Base-by-base conservation (phyloP, 1,139 yeast species). In the Nakaseomyces nivariensis region DNA sequence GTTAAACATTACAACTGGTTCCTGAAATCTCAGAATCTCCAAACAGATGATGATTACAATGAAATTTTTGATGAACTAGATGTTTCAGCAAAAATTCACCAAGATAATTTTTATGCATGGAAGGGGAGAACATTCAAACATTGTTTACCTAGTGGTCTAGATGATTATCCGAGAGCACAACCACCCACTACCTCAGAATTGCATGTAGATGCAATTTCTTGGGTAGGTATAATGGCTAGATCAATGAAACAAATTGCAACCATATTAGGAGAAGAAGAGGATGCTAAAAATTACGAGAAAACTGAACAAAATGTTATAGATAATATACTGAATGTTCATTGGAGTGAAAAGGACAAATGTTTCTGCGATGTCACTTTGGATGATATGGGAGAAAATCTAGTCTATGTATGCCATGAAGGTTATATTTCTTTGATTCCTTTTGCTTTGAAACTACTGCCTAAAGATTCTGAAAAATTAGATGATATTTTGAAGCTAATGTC, bases 221-320 rank as follows among this genome's bases (percentile, higher is more conserved):
- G 99, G 99, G 79, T 92, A 52, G 97, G 96, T 8, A 82, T 86
- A 22, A 88, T 92, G 95, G 79, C 96, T 0, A 74, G 82, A 55
- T 79, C 96, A 0, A 81, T 94, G 81, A 79, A 78, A 56, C 74
- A 78, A 50, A 79, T 92, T 55, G 94, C 97, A 0, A 72, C 70
- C 43, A 68, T 82, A n/a, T 69, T 89, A 40, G 83, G 75, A 0
- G 71, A 76, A 48, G 61, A 67, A 0, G 81, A 78, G 2, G 97
- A 89, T 60, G 76, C 75, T 8, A 62, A 62, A 26, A 65, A 67
- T 48, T 90, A 79, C 61, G 61, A 70, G 11, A 58, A 66, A 27
- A 78, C 82, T 44, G 88, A 82, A 57, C 58, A 67, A 3, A 77
- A 79, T 24, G 78, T 90, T 34, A 64, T 76, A 27, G 71, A 69